Conservation (phyloP, 2,329 filamentous ascomycete species). For the Hirsutella rhossiliensis region DNA sequence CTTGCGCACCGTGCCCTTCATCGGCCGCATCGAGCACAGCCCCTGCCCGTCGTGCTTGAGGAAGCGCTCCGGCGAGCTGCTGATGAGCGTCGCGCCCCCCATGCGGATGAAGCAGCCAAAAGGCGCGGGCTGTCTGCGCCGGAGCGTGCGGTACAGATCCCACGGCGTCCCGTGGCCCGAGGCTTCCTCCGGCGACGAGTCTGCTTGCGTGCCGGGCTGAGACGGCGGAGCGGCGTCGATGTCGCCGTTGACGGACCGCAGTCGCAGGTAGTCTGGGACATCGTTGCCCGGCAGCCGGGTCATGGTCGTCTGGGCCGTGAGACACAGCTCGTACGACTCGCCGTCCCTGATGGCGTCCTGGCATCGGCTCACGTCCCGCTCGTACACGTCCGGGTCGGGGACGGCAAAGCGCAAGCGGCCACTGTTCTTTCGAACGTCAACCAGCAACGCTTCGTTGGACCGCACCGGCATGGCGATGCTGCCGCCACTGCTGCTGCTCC, state of each 20-base stretch:
- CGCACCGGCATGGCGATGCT: slow-evolving; percentile 1
- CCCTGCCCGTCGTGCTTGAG: slow-evolving; percentile 45
- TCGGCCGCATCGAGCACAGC: slow-evolving; percentile 70
- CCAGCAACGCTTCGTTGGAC: slow-evolving; percentile 8
- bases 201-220: neutral
- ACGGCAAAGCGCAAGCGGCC: slow-evolving; percentile 18
- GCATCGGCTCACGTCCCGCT: slow-evolving; percentile 53
- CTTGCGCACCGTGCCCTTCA: slow-evolving; percentile 94
- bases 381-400: slow-evolving; percentile 42
- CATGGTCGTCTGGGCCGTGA: slow-evolving; percentile 65
- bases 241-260: neutral
- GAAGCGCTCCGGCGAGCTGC: slow-evolving; percentile 83
- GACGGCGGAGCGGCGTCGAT: too few relatives aligned
- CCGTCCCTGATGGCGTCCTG: slow-evolving; percentile 63
- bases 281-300: slow-evolving; percentile 29
- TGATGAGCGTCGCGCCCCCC: slow-evolving; percentile 57
- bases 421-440: slow-evolving; percentile 3
- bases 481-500: neutral
- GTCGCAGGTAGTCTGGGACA: slow-evolving; percentile 19
- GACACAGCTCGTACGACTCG: slow-evolving; percentile 76
- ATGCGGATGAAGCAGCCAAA: slow-evolving; percentile 76
- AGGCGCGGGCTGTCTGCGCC: slow-evolving; percentile 63
- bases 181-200: neutral
- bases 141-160: slow-evolving; percentile 60
- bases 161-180: slow-evolving; percentile 34